Percentiles rank a stretch among this genome's conserved stretches.
phyloP scores from a whole-genome alignment of 192 early-diverging fungal species.

The Backusella mclennaniae region DNA sequence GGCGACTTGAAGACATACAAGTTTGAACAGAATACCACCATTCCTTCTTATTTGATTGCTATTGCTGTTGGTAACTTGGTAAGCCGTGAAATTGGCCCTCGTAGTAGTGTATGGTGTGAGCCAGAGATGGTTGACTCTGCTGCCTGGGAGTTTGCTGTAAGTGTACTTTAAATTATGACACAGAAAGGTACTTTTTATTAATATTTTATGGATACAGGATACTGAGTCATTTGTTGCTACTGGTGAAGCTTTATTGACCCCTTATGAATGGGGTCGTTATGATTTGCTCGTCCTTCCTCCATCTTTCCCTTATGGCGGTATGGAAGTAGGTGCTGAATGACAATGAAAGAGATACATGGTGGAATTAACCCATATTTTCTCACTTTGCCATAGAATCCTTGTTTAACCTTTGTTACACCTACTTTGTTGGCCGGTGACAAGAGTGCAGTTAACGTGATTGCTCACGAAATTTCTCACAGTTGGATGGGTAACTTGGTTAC shows the following conservation, averaged over 20 bases:
- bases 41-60: constrained; percentile 95
- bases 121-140: constrained; percentile 84
- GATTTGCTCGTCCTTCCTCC: constrained; percentile 89
- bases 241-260: constrained; percentile 76
- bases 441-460: constrained; percentile 91
- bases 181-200: background rate
- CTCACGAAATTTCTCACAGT: constrained; percentile 92
- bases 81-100: constrained; percentile 81
- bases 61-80: constrained; percentile 90
- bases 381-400: constrained; percentile 83
- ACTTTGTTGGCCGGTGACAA: constrained; percentile 91
- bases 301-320: constrained; percentile 74
- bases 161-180: constrained; percentile 9
- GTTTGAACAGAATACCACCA: constrained; percentile 85
- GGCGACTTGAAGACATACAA: constrained; percentile 58
- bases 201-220: constrained; percentile 28
- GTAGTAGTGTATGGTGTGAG: constrained; percentile 96
- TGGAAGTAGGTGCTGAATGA: constrained; percentile 28
- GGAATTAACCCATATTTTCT: background rate
- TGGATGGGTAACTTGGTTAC: constrained; percentile 91
- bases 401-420: constrained; percentile 97
- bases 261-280: constrained; percentile 96
- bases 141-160: constrained; percentile 89
- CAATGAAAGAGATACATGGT: background rate
- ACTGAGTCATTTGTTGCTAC: constrained; percentile 66